These are phyloP conservation scores for Cryptosporidium ryanae DNA, from an alignment of 169 alveolate species.

Conservation along the genomic window DNA sequence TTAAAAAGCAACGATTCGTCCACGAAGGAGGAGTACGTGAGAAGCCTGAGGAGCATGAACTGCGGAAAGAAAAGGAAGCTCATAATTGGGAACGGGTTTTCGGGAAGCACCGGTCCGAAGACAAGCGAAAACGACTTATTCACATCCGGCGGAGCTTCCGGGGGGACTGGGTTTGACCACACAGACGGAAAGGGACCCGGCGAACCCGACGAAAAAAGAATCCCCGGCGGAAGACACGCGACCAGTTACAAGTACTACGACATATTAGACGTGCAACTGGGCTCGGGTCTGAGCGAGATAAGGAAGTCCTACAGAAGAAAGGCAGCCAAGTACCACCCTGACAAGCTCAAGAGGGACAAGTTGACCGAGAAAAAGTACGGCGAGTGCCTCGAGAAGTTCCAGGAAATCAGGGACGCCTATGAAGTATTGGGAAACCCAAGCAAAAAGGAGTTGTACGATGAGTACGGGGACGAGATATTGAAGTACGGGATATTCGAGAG, in stretches of 20 bases:
- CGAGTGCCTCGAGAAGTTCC: slow-evolving; percentile 4
- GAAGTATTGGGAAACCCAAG: slow-evolving; percentile 49
- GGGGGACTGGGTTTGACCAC: too few relatives aligned
- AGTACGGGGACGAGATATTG: slow-evolving; percentile 47
- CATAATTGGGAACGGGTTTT: too few relatives aligned
- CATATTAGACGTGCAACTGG: not conserved
- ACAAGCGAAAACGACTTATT: too few relatives aligned
- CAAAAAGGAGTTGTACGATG: slow-evolving; percentile 50
- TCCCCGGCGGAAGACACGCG: not conserved
- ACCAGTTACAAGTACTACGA: slow-evolving; percentile 28
- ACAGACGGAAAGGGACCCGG: too few relatives aligned
- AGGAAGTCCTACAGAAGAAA: slow-evolving; percentile 45
- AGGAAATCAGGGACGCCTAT: slow-evolving; percentile 41
- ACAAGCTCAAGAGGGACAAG: not conserved
- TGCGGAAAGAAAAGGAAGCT: too few relatives aligned
- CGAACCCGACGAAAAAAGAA: too few relatives aligned
- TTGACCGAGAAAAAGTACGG: not conserved
- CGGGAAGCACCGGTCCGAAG: too few relatives aligned
- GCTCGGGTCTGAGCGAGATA: not conserved
- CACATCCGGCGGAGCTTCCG: too few relatives aligned
- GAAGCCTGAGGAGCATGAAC: too few relatives aligned
- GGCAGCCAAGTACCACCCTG: slow-evolving; percentile 48
- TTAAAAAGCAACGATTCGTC: too few relatives aligned
- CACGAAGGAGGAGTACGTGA: too few relatives aligned
- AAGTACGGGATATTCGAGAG: slow-evolving; percentile 39